Base-by-base conservation (phyloP, 2,329 filamentous ascomycete species). In the Tolypocladium album region DNA sequence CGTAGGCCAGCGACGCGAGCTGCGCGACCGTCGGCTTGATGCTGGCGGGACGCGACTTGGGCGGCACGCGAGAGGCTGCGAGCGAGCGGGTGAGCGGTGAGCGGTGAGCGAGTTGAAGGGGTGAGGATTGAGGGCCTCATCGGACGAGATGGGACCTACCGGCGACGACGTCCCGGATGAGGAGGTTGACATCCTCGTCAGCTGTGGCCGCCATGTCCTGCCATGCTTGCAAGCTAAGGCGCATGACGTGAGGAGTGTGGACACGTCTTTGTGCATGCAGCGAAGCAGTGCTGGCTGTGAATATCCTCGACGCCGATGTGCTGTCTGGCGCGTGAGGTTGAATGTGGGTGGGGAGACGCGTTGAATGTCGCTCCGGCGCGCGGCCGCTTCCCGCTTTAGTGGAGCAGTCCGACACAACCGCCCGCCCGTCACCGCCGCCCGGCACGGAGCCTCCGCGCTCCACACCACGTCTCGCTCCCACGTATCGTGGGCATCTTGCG, bases 1-100 rank as follows among this genome's bases (percentile, higher is more conserved):
- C 84, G 72, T 89, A 90, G 13, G 84, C 83, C 64, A 83, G 75
- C 6, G 82, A 81, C 55, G 82, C 78, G 60, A 92, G 78, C 34
- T 75, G 81, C 69, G 90, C 84, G 56, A 90, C 80, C 20, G 83
- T 77, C 24, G 82, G 78, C 64, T 87, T 86, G 63, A 90, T 81
- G 67, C 80, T 84, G 55, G 79, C 77, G 39, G 76, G 74, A 55
- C 90, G 83, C 65, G 87, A 82, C 70, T 89, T 92, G 61, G 87
- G 79, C 0, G 88, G 82, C 39, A 82, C 67, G 65, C 79, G 82
- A 24, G 85, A 82, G 27, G 82, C 84, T 87, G 62, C 36, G 50
- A 4, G 27, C 24, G 47, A 5, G 47, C 20, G 24, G 4, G 47
- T 7, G 47, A 52, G 4, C 11, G 43, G 22, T n/a, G n/a, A n/a